These are phyloP conservation scores for Fibroporia radiculosa DNA, from an alignment of 768 basidiomycete species.

Conservation along the genomic window DNA sequence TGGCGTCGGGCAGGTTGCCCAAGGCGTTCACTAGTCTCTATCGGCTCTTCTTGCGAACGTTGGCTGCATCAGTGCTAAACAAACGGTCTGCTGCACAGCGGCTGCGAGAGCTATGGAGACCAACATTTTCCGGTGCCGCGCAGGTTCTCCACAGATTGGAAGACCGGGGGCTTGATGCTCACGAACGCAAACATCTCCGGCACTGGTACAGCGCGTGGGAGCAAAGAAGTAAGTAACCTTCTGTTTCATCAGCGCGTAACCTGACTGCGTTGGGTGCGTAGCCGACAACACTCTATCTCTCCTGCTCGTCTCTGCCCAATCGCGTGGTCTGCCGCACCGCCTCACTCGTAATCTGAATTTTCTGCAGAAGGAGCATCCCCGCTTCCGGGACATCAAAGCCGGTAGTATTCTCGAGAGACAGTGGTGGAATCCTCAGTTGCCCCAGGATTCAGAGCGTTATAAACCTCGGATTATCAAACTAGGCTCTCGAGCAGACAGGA, in stretches of 20 bases:
- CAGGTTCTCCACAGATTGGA: conserved; percentile 35
- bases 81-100: conserved; percentile 35
- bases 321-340: conserved; percentile 55
- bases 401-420: conserved; percentile 13
- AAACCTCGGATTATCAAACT: background rate
- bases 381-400: conserved; percentile 1
- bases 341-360: conserved; percentile 48
- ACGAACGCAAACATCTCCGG: conserved; percentile 25
- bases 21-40: conserved; percentile 47
- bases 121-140: conserved; percentile 46
- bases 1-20: conserved; percentile 15
- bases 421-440: conserved; percentile 11
- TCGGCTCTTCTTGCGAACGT: conserved; percentile 49
- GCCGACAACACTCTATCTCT: conserved; percentile 64
- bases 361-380: conserved; percentile 26
- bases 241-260: background rate
- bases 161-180: conserved; percentile 15
- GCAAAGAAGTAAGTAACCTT: conserved; percentile 35
- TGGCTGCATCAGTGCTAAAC: conserved; percentile 51
- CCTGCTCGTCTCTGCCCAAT: conserved; percentile 51
- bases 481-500: conserved; percentile 5
- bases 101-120: conserved; percentile 44
- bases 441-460: conserved; percentile 7
- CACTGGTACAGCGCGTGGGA: conserved; percentile 49
- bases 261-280: conserved; percentile 20